Base-by-base conservation (phyloP, 176 grass and related monocot genomes). In the Saccharum officinarum region DNA sequence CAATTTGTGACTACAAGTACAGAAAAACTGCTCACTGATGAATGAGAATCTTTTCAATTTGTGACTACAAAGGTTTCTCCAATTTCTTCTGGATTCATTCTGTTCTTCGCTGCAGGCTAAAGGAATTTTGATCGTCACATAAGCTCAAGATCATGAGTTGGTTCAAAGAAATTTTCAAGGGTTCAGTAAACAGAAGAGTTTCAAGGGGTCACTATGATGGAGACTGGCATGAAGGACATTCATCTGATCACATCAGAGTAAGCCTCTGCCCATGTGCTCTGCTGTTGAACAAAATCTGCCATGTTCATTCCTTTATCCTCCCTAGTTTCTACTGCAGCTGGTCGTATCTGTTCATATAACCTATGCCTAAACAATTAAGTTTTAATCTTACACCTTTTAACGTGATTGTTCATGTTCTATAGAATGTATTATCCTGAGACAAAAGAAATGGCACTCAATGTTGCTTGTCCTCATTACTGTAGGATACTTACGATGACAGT, bases 161-260 rank as follows among this genome's bases (percentile, higher is more conserved):
- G 96, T 78, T 98, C 67, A 95, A 71, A 25, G 90, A 89, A 59
- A 86, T 96, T 65, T 89, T 99, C 79, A 94, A 91, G 89, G 90
- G 88, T 69, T 90, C 93, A 15, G 88, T 67, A 52, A 88, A 87
- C 84, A 87, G 81, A 71, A 94, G 87, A 91, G 84, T 99, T 80
- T 99, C 97, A 77, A 90, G 90, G 84, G 92, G 84, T n/a, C 92
- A 91, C 68, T 88, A 89, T 78, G 82, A 92, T 69, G 96, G 93
- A 77, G 64, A 45, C 70, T 88, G 73, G 72, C 80, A 84, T 44
- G 90, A 90, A 59, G 72, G 62, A 2, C 67, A 84, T 86, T 88
- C 76, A 77, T 73, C 76, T 22, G 76, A 90, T 69, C 67, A 82
- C 34, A 65, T 0, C 52, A 84, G 13, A 81, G 88, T 90, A 72